Percentiles rank a stretch among this genome's conserved stretches.
Conservation (phyloP, 2,329 filamentous ascomycete species). For the Decorospora gaudefroyi region DNA sequence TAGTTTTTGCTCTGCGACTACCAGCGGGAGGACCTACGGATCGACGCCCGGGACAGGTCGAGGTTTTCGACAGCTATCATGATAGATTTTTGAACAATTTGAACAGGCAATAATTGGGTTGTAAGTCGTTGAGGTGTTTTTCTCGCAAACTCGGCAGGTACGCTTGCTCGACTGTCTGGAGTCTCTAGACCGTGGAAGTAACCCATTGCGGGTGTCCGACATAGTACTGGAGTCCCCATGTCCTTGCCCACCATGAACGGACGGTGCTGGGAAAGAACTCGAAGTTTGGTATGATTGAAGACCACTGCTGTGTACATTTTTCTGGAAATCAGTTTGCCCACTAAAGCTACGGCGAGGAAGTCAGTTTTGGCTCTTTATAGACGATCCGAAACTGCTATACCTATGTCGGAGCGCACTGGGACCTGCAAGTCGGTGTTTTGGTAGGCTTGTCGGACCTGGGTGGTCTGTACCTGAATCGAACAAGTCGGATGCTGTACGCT, state of each 20-base stretch:
- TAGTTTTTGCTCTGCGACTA: slow-evolving; percentile 2
- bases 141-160: slow-evolving; percentile 41
- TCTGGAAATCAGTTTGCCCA: background rate
- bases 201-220: background rate
- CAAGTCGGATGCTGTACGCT: slow-evolving; percentile 10
- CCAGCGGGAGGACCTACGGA: slow-evolving; percentile 14
- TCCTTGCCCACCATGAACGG: background rate
- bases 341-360: background rate
- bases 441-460: background rate
- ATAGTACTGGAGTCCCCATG: background rate
- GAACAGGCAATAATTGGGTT: slow-evolving; percentile 41
- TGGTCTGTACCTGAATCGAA: background rate
- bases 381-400: slow-evolving; percentile 2
- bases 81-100: slow-evolving; percentile 43
- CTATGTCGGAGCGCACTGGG: slow-evolving; percentile 6
- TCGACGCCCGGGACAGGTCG: slow-evolving; percentile 11
- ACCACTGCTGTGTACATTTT: background rate
- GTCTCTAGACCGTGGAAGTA: slow-evolving; percentile 14
- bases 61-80: slow-evolving; percentile 44
- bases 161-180: slow-evolving; percentile 10
- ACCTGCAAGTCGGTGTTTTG: background rate
- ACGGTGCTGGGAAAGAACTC: background rate
- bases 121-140: slow-evolving; percentile 22
- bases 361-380: background rate
- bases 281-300: background rate